A percentile compares a stretch with the other conserved stretches of the same genome.
phyloP scores from a whole-genome alignment of 2,329 filamentous ascomycete species.

The Akanthomyces uredinophilus region DNA sequence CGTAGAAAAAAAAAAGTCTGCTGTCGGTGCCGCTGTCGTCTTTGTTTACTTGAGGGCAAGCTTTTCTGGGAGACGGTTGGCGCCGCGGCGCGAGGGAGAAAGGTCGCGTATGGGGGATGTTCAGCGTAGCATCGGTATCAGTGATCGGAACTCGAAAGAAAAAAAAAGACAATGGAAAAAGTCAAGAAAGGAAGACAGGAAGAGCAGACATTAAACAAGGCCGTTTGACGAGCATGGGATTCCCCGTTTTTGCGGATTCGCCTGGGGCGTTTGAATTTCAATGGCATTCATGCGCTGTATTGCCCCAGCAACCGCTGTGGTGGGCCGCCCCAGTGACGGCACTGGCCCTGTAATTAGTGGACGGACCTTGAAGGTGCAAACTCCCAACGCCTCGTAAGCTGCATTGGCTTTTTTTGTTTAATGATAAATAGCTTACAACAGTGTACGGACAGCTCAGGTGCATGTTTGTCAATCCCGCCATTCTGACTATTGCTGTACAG shows the following conservation, averaged over 20 bases:
- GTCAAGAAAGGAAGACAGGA: no score
- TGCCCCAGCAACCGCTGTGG: background rate
- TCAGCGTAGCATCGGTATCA: background rate
- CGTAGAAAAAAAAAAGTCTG: conserved; percentile 15
- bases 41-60: background rate
- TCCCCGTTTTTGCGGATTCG: background rate
- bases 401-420: background rate
- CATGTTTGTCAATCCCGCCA: no score
- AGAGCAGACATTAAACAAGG: background rate
- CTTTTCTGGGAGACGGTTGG: background rate
- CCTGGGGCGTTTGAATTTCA: background rate
- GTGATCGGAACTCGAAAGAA: background rate
- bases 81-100: conserved; percentile 1
- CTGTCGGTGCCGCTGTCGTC: background rate
- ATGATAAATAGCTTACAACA: no score
- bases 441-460: no score
- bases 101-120: background rate
- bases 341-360: background rate
- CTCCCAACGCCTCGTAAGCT: background rate
- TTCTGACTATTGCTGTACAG: no score
- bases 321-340: background rate
- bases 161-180: background rate
- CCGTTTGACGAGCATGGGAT: background rate
- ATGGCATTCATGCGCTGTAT: background rate
- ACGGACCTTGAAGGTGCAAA: background rate